Conservation (phyloP, 2,329 filamentous ascomycete genomes). For the Trichoderma sp. region DNA sequence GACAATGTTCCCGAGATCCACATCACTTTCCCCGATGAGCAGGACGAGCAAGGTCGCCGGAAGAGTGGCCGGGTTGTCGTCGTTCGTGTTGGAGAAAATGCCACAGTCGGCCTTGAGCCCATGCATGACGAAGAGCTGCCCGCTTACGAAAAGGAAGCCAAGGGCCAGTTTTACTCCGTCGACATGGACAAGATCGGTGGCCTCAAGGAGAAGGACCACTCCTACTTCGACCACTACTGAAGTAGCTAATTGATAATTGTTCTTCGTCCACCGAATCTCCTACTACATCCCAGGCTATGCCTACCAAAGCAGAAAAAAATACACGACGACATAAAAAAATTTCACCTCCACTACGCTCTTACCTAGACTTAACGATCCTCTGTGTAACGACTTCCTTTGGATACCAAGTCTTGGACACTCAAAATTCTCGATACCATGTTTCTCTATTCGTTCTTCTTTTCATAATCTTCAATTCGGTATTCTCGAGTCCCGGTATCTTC, state of each 20-base stretch:
- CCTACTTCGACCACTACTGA: conserved; percentile 38
- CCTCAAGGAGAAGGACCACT: conserved; percentile 80
- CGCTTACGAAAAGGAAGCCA: conserved; percentile 81
- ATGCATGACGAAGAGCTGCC: conserved; percentile 79
- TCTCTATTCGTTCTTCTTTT: background rate
- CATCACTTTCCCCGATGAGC: conserved; percentile 96
- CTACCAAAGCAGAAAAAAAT: background rate
- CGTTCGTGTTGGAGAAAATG: conserved; percentile 85
- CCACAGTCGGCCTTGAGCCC: conserved; percentile 84
- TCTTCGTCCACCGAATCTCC: background rate
- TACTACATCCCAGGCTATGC: background rate
- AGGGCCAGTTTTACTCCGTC: conserved; percentile 83
- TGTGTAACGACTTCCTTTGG: conserved; percentile 24
- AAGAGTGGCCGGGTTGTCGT: conserved; percentile 88
- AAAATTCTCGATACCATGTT: conserved; percentile 22
- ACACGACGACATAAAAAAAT: conserved; percentile 5
- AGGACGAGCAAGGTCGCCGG: conserved; percentile 78
- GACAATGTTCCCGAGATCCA: conserved; percentile 91
- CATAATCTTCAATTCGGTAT: conserved; percentile 18
- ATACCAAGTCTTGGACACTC: conserved; percentile 21
- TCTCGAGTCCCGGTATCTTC: conserved; percentile 13
- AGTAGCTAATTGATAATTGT: conserved; percentile 2
- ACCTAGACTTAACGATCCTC: conserved; percentile 20
- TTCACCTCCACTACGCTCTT: background rate
- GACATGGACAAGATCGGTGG: conserved; percentile 95